Percentiles rank a stretch among this genome's conserved stretches.
Evolutionary conservation across 148 eudicot genomes (phyloP).

Genomic region (Selenicereus undatus): DNA sequence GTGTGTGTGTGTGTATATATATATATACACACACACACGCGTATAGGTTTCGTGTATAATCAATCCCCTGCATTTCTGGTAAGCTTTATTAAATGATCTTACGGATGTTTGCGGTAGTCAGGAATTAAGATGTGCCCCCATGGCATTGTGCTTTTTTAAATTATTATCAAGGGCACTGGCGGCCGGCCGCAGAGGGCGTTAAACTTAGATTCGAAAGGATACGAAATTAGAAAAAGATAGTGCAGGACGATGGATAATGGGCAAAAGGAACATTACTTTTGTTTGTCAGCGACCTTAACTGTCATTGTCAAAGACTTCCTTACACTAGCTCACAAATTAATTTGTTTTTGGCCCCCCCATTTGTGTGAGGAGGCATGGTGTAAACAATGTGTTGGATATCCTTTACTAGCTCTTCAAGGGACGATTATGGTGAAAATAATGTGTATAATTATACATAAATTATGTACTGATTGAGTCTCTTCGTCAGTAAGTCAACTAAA

Average conservation of each 20-base stretch:
- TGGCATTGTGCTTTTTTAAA: no score
- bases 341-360: neutral
- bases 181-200: no score
- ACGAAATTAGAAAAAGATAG: neutral
- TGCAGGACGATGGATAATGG: neutral
- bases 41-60: no score
- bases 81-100: no score
- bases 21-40: no score
- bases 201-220: neutral
- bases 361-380: neutral
- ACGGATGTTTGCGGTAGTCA: no score
- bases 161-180: no score
- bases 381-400: slow-evolving; percentile 4
- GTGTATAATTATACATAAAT: slow-evolving; percentile 19
- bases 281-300: slow-evolving; percentile 7
- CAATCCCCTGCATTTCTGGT: no score
- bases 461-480: neutral
- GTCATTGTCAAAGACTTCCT: slow-evolving; percentile 4
- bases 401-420: slow-evolving; percentile 14
- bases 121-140: no score
- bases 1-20: no score
- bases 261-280: neutral
- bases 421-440: neutral
- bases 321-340: neutral
- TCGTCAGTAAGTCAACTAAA: neutral